phyloP scores from a whole-genome alignment of 2,329 filamentous ascomycete genomes.

The Gnomoniopsis smithogilvyi region DNA sequence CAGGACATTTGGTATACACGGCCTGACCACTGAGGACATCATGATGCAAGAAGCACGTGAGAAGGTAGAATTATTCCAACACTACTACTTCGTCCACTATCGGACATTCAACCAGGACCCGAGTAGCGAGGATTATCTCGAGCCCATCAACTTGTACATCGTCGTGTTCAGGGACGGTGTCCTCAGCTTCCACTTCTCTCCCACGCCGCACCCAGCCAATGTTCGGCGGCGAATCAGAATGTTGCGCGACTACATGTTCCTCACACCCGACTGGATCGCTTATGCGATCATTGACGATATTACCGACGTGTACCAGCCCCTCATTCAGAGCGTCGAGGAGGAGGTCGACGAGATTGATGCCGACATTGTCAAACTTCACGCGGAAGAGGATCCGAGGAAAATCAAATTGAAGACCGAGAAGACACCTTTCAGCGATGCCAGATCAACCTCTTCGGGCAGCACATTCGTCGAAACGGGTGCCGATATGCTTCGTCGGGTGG shows the following conservation, averaged over 20 bases:
- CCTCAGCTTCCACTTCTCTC: conserved; percentile 94
- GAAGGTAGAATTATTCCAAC: conserved; percentile 94
- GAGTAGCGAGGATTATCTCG: conserved; percentile 83
- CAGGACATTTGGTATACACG: conserved; percentile 93
- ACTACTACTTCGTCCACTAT: conserved; percentile 99
- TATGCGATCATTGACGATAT: conserved; percentile 99
- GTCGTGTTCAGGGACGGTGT: conserved; percentile 96
- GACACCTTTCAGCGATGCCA: conserved; percentile 31
- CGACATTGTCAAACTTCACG: conserved; percentile 79
- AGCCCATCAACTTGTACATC: conserved; percentile 96
- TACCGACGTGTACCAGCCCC: conserved; percentile 89
- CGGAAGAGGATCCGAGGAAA: conserved; percentile 44
- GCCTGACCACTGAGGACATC: conserved; percentile 92
- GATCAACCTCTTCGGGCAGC: conserved; percentile 33
- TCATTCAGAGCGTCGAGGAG: conserved; percentile 90
- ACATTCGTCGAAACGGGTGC: conserved; percentile 49
- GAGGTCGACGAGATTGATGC: conserved; percentile 98
- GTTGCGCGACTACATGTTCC: conserved; percentile 85
- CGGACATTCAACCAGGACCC: conserved; percentile 95
- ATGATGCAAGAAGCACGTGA: conserved; percentile 96
- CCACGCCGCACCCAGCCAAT: conserved; percentile 93
- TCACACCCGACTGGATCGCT: conserved; percentile 96
- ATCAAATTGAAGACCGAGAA: conserved; percentile 32
- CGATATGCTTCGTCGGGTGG: conserved; percentile 89
- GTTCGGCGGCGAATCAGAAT: conserved; percentile 92